Conservation (phyloP, 768 basidiomycete species). For the Atractiella rhizophila region DNA sequence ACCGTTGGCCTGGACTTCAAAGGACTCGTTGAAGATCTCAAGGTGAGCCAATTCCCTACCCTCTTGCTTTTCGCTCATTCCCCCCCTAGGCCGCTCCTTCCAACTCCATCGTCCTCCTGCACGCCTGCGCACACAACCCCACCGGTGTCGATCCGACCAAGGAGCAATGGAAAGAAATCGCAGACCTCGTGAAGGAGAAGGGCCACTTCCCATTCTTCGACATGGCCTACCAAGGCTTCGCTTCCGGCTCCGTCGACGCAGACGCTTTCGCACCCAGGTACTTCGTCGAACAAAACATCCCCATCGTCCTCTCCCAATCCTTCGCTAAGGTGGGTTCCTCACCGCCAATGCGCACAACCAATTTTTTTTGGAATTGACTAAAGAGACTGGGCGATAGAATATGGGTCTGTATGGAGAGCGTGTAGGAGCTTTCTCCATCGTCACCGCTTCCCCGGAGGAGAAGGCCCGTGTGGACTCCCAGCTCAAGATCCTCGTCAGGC, state of each 20-base stretch:
- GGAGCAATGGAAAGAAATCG: conserved; percentile 62
- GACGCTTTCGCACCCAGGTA: conserved; percentile 89
- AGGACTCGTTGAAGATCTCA: conserved; percentile 31
- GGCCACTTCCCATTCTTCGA: conserved; percentile 95
- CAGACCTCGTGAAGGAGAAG: conserved; percentile 34
- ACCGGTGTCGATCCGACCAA: conserved; percentile 80
- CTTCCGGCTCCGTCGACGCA: conserved; percentile 55
- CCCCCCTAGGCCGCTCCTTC: conserved; percentile 41
- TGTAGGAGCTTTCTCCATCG: conserved; percentile 71
- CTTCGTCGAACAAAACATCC: conserved; percentile 80
- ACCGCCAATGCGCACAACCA: too few relatives aligned
- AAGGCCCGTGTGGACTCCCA: conserved; percentile 57
- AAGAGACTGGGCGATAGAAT: conserved; percentile 32
- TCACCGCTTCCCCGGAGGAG: conserved; percentile 38
- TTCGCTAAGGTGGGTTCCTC: conserved; percentile 51
- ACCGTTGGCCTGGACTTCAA: conserved; percentile 64
- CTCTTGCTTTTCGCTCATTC: conserved; percentile 26
- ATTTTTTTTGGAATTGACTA: too few relatives aligned
- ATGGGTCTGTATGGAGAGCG: conserved; percentile 88
- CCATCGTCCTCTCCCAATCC: conserved; percentile 72
- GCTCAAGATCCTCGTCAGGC: conserved; percentile 34
- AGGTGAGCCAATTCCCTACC: neutral
- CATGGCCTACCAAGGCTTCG: conserved; percentile 98
- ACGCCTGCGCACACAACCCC: conserved; percentile 89
- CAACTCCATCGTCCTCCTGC: conserved; percentile 65